These are phyloP conservation scores for Lepidium aucheri DNA, from an alignment of 345 rosid genomes.

Conservation along the genomic window DNA sequence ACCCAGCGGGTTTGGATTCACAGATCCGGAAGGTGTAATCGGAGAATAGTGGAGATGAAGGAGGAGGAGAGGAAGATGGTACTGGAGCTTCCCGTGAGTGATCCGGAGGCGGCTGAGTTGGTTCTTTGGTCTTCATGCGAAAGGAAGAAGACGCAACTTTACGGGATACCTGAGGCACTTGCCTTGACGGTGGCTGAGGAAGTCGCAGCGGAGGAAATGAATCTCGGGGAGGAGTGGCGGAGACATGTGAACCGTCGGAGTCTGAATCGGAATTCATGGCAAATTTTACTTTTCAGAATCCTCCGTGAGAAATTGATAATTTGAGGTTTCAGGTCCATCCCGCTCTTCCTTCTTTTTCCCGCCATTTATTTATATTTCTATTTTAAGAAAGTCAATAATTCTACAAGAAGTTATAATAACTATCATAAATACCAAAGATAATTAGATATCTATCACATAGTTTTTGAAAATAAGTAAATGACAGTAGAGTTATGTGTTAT, in stretches of 20 bases:
- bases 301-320: background rate
- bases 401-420: no score
- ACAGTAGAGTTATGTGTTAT: no score
- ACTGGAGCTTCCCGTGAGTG: slow-evolving; percentile 3
- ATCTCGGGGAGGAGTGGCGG: slow-evolving; percentile 82
- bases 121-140: slow-evolving; percentile 19
- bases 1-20: slow-evolving; percentile 40
- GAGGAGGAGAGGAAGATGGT: slow-evolving; percentile 10
- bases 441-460: no score
- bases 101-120: slow-evolving; percentile 20
- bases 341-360: slow-evolving; percentile 21
- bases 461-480: no score
- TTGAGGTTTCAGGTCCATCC: background rate
- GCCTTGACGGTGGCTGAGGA: slow-evolving; percentile 2
- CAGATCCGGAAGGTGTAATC: slow-evolving; percentile 57
- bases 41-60: slow-evolving; percentile 28
- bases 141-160: slow-evolving; percentile 21
- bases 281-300: background rate
- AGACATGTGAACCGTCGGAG: slow-evolving; percentile 80
- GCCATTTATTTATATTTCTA: background rate
- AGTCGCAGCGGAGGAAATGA: slow-evolving; percentile 18
- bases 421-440: no score
- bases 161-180: background rate
- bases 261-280: slow-evolving; percentile 74
- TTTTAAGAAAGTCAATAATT: no score